These are phyloP conservation scores for Candida pseudocylindracea DNA, from an alignment of 1,139 yeast species.

Conservation along the genomic window DNA sequence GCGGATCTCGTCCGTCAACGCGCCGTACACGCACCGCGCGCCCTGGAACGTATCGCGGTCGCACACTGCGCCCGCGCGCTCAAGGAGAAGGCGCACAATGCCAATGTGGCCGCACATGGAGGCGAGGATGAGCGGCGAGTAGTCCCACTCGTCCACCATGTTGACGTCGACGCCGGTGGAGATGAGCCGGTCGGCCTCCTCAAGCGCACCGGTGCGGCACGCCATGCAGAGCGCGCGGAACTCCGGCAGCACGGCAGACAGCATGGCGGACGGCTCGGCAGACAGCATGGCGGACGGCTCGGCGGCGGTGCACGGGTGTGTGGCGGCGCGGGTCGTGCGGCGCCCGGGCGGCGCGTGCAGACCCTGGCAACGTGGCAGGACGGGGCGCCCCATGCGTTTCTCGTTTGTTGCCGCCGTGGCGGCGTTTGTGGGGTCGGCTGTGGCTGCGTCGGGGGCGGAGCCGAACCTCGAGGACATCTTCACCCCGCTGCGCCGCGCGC, in stretches of 20 bases:
- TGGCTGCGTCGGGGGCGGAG: too few relatives aligned
- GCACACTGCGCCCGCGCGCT: slow-evolving; percentile 43
- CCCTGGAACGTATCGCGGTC: slow-evolving; percentile 69
- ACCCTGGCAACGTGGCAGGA: too few relatives aligned
- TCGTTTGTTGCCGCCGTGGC: too few relatives aligned
- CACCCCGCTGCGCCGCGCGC: too few relatives aligned
- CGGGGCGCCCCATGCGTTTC: too few relatives aligned
- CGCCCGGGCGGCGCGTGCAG: too few relatives aligned
- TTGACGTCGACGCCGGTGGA: slow-evolving; percentile 36
- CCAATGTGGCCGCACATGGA: slow-evolving; percentile 53
- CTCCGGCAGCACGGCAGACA: background rate
- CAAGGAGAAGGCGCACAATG: slow-evolving; percentile 32
- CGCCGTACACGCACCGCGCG: slow-evolving; percentile 61
- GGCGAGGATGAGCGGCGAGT: slow-evolving; percentile 52
- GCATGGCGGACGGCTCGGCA: background rate
- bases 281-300: background rate
- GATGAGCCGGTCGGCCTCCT: slow-evolving; percentile 30
- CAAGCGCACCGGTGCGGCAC: slow-evolving; percentile 48
- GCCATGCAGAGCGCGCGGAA: slow-evolving; percentile 34
- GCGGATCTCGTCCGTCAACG: slow-evolving; percentile 43
- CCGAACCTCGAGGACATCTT: too few relatives aligned
- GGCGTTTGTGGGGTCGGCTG: too few relatives aligned
- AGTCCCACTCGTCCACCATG: slow-evolving; percentile 49
- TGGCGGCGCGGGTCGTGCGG: too few relatives aligned
- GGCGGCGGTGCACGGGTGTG: too few relatives aligned